Evolutionary conservation across 2,329 filamentous ascomycete species (phyloP), one percentile per base, ranked within the genome.

Genomic region (Fusarium euwallaceae): DNA sequence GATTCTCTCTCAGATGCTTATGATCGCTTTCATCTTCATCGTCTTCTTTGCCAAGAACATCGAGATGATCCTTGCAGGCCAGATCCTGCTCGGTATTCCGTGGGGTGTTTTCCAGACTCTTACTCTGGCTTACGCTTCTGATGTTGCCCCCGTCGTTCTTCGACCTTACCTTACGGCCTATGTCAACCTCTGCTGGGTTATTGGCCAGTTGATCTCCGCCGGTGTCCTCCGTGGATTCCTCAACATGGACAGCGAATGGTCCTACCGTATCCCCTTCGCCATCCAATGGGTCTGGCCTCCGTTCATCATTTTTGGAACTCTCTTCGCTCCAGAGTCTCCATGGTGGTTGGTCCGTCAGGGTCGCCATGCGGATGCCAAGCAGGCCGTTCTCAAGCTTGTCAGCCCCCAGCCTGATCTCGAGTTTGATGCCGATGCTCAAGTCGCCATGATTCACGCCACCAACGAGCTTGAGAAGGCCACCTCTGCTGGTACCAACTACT

Each of bases 141-240:
- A 93, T 78, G 91, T 93, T 55, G 92, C 91, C 76, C 92, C 92
- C 0, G 88, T 93, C 7, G 69, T 78, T 4, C 68, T 88, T 2
- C 83, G 87, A n/a, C 81, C 84, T 5, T 88, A 88, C 67, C 80
- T 88, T 11, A 87, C 85, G 2, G 83, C 83, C 1, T 87, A 87
- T 61, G 83, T 85, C 64, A 88, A 88, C 66, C 80, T 88, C 53
- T 88, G 86, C 76, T 88, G 86, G 84, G 84, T 86, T 14, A 83
- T 87, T 5, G 87, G 87, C 3, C 86, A 88, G 69, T 72, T 88
- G 37, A 81, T 87, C 29, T 82, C 83, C 0, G 82, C 84, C 0
- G 85, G 83, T 1, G 83, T 87, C 3, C 76, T 87, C 2, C 82
- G 83, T n/a, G 84, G 77, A n/a, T 80, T 87, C 41, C 61, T 86